Conservation (phyloP, 345 rosid species). For the Gossypium mustelinum region DNA sequence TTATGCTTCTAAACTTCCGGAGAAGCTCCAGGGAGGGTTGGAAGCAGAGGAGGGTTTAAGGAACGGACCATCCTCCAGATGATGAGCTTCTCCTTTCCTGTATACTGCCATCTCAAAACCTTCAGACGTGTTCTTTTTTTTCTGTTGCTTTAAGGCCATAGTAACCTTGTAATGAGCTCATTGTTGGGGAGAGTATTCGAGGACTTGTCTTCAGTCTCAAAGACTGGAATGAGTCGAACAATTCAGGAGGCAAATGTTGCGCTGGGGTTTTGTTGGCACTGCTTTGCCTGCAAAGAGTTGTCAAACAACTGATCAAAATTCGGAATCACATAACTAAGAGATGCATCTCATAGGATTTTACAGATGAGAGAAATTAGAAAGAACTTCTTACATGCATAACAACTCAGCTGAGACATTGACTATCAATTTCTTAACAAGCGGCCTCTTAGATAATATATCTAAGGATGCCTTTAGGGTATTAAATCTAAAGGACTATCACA, state of each 20-base stretch:
- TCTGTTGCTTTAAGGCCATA: conserved; percentile 52
- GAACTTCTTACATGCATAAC: not conserved
- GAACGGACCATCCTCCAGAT: conserved; percentile 29
- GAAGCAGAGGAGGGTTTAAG: conserved; percentile 34
- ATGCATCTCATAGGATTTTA: not conserved
- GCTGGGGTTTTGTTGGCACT: conserved; percentile 27
- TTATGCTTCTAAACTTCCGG: conserved; percentile 49
- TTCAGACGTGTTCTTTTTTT: conserved; percentile 27
- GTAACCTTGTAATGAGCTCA: conserved; percentile 72
- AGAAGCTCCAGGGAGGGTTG: conserved; percentile 21
- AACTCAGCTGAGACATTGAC: not conserved
- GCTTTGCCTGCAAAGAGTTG: conserved; percentile 44
- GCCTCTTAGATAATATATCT: not conserved
- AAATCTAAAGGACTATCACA: not conserved
- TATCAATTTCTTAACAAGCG: not conserved
- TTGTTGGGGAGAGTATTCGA: conserved; percentile 58
- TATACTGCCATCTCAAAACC: conserved; percentile 52
- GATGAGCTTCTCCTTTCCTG: conserved; percentile 30
- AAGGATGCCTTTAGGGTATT: not conserved
- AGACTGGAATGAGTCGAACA: conserved; percentile 59
- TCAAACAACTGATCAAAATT: conserved; percentile 10
- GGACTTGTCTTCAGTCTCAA: conserved; percentile 43
- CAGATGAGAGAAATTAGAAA: not conserved
- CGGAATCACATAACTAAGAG: conserved; percentile 1
- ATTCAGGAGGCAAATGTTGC: conserved; percentile 26